Percentiles rank a stretch among this genome's conserved stretches.
Evolutionary conservation across 208 protist genomes (phyloP).

Genomic region (Vickermania spadyakhi): DNA sequence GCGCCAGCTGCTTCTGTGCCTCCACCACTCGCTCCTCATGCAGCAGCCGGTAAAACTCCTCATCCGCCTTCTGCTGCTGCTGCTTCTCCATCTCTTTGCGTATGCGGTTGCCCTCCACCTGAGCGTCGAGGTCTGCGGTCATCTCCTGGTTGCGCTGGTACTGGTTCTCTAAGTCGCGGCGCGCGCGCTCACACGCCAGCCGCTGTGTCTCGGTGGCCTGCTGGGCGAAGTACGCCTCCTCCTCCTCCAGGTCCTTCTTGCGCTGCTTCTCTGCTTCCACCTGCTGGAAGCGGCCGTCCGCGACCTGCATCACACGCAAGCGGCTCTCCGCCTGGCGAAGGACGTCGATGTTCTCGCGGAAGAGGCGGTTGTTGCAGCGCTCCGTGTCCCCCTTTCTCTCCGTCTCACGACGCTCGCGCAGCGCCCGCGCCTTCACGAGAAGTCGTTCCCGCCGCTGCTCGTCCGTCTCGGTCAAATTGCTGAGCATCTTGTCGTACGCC

Average conservation of each 20-base stretch:
- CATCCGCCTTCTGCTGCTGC: slow-evolving; percentile 29
- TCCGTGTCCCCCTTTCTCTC: slow-evolving; percentile 37
- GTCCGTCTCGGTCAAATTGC: slow-evolving; percentile 61
- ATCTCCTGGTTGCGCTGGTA: slow-evolving; percentile 32
- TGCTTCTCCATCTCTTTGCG: slow-evolving; percentile 27
- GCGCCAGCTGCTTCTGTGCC: slow-evolving; percentile 24
- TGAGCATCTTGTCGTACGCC: slow-evolving; percentile 64
- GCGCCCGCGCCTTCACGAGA: slow-evolving; percentile 59
- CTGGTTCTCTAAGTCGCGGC: slow-evolving; percentile 46
- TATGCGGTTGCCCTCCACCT: slow-evolving; percentile 57
- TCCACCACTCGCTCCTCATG: slow-evolving; percentile 56
- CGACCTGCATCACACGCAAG: slow-evolving; percentile 77
- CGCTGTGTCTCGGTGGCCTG: slow-evolving; percentile 62
- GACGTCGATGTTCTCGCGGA: slow-evolving; percentile 69
- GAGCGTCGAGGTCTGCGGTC: slow-evolving; percentile 45
- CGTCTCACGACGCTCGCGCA: slow-evolving; percentile 46
- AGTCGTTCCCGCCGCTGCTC: slow-evolving; percentile 77
- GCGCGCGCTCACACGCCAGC: slow-evolving; percentile 38
- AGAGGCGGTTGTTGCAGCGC: slow-evolving; percentile 53
- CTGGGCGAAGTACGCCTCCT: slow-evolving; percentile 63
- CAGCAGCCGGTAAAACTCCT: slow-evolving; percentile 58
- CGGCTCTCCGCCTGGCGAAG: slow-evolving; percentile 79
- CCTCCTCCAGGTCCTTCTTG: slow-evolving; percentile 22
- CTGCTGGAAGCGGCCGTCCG: slow-evolving; percentile 64
- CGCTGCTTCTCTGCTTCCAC: slow-evolving; percentile 35